Evolutionary conservation across 768 basidiomycete species (phyloP).

Genomic region (Gymnopilus junonius): DNA sequence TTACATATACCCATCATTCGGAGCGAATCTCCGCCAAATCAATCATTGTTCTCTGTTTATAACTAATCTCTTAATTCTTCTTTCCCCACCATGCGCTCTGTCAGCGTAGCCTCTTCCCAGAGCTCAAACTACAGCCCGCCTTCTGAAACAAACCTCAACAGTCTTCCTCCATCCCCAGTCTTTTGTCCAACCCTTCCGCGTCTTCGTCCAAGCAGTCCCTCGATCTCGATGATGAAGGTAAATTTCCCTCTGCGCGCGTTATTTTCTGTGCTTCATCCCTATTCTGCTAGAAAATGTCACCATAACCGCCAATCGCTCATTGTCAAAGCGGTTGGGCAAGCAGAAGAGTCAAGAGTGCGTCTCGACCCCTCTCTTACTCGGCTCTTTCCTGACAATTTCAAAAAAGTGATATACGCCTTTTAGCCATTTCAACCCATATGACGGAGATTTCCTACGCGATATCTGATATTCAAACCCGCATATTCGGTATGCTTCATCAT

Average conservation of each 20-base stretch:
- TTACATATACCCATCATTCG: conserved; percentile 43
- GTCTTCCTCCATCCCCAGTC: conserved; percentile 39
- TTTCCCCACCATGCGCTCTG: conserved; percentile 34
- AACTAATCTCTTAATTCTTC: conserved; percentile 24
- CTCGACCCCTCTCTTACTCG: conserved; percentile 19
- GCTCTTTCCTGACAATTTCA: conserved; percentile 22
- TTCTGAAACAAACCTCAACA: conserved; percentile 37
- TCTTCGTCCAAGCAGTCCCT: conserved; percentile 63
- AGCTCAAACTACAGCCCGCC: conserved; percentile 35
- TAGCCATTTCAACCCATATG: conserved; percentile 84
- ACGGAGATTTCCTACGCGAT: conserved; percentile 87
- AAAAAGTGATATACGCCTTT: conserved; percentile 70
- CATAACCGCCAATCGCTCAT: conserved; percentile 58
- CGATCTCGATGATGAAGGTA: conserved; percentile 68
- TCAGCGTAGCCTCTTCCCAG: conserved; percentile 37
- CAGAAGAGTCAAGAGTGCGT: conserved; percentile 74
- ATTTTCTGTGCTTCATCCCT: conserved; percentile 13
- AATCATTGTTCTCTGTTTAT: conserved; percentile 25
- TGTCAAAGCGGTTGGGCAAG: conserved; percentile 52
- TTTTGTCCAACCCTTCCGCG: conserved; percentile 37
- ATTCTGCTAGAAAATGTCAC: conserved; percentile 67
- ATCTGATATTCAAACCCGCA: conserved; percentile 89
- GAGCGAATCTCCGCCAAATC: conserved; percentile 55
- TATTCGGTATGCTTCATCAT: conserved; percentile 67
- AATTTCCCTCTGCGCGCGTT: conserved; percentile 24